Base-by-base conservation (phyloP, 768 basidiomycete genomes). In the Psilocybe cubensis region DNA sequence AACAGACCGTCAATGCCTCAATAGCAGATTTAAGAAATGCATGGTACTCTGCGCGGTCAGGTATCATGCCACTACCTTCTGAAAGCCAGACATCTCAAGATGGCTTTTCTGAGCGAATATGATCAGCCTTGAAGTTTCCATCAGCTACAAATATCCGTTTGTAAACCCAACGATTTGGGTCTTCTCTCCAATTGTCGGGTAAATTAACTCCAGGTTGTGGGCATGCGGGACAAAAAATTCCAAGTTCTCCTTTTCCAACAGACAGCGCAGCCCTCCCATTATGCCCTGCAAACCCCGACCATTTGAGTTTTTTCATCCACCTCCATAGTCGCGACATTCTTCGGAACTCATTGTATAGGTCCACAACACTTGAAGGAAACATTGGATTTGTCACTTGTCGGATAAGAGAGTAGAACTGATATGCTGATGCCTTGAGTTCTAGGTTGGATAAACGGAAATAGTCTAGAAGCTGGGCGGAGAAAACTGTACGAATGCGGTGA, bases 81-180 rank as follows among this genome's bases (percentile, higher is more conserved):
- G 54, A 58, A 5, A 64, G 47, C 61, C 59, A 63, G 5, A 65
- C 35, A 44, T 68, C 64, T 11, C 44, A 28, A n/a, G n/a, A n/a
- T n/a, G n/a, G n/a, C n/a, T n/a, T n/a, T n/a, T n/a, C n/a, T n/a
- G n/a, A n/a, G n/a, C n/a, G n/a, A n/a, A n/a, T n/a, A n/a, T n/a
- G n/a, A n/a, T n/a, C n/a, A n/a, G n/a, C n/a, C n/a, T n/a, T n/a
- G n/a, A n/a, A n/a, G n/a, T n/a, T n/a, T n/a, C n/a, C n/a, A n/a
- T n/a, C n/a, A n/a, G n/a, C n/a, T 3, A 51, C 53, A 14, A 59
- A 18, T 4, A 40, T 28, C 4, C 40, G 47, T n/a, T 38, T 18
- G n/a, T 43, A 57, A 2, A 46, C 52, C 23, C 28, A 51, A 17
- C 50, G 1, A 24, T 40, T 51, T n/a, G 31, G 50, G 18, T 51